Evolutionary conservation across 352 stramenopile species (phyloP), one percentile per base, ranked within the genome.

Genomic region (Phytopythium cucurbitacearum): DNA sequence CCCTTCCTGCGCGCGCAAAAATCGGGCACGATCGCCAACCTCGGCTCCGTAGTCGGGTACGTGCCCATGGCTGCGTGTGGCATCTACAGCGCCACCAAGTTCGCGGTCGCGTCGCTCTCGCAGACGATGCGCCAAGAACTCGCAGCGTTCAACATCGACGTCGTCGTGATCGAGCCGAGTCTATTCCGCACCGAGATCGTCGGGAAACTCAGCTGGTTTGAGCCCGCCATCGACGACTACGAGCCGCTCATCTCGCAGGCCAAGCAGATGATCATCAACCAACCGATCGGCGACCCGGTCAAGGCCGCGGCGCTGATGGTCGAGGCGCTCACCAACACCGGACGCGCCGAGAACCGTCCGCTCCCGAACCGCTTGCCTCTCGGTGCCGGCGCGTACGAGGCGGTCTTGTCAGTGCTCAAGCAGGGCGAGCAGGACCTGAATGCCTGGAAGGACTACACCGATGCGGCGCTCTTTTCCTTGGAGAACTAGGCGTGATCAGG

Each of bases 81-180:
- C 33, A 61, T 80, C 9, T 80, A 80, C 49, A 53, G 61, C 32
- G 65, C 66, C 6, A 64, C 66, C 9, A 80, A 80, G n/a, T 80
- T 80, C 51, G 70, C 70, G 3, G 43, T 76, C 1, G 70, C 67
- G 5, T 66, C 66, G 13, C 51, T 80, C 21, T 64, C 67, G 0
- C 33, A 76, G 55, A 60, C 64, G 8, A 41, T 80, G 16, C 59
- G 54, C 6, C 40, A 51, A n/a, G 70, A 80, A 49, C 51, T 80
- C 0, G 57, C 63, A 40, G 48, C 59, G 12, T 65, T 80, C n/a
- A 51, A 53, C 37, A 80, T 80, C 43, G 65, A 80, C 7, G 67
- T 77, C 33, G 75, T 62, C 3, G 67, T 70, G 49, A 68, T 80
- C 44, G 70, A 80, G 41, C 69, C 69, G 15, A 65, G 70, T n/a